Evolutionary conservation across 1,284 basidiomycete species (phyloP).

Genomic region (Cryptococcus floricola): DNA sequence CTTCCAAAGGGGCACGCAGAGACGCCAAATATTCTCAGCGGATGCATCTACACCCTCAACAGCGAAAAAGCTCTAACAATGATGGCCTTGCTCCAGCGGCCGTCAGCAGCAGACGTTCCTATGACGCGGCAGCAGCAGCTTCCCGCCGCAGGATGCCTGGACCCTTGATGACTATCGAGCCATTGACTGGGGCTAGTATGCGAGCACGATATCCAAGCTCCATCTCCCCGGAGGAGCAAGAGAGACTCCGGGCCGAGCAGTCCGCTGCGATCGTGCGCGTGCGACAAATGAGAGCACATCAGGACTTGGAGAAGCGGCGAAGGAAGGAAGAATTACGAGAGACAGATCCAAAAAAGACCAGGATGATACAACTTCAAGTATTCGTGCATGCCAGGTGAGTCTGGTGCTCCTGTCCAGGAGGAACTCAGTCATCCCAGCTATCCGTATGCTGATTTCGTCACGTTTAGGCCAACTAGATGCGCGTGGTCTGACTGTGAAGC

Average conservation of each 20-base stretch:
- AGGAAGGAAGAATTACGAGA: slow-evolving; percentile 6
- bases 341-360: slow-evolving; percentile 10
- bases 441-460: not conserved
- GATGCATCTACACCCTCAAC: not conserved
- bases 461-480: slow-evolving; percentile 24
- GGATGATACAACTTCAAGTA: slow-evolving; percentile 32
- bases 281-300: slow-evolving; percentile 12
- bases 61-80: not conserved
- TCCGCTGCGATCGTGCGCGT: slow-evolving; percentile 14
- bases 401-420: too few relatives aligned
- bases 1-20: slow-evolving; percentile 30
- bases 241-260: slow-evolving; percentile 5
- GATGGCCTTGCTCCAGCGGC: not conserved
- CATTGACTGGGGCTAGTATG: not conserved
- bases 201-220: not conserved
- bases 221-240: not conserved
- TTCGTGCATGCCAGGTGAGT: slow-evolving; percentile 33
- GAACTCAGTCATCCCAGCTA: not conserved
- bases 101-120: not conserved
- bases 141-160: too few relatives aligned
- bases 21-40: slow-evolving; percentile 26
- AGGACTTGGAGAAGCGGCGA: not conserved
- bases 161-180: not conserved
- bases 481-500: slow-evolving; percentile 28
- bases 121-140: not conserved